Evolutionary conservation across 1,284 basidiomycete genomes (phyloP), one percentile per base, ranked within the genome.

Genomic region (Hypsizygus ulmarius): DNA sequence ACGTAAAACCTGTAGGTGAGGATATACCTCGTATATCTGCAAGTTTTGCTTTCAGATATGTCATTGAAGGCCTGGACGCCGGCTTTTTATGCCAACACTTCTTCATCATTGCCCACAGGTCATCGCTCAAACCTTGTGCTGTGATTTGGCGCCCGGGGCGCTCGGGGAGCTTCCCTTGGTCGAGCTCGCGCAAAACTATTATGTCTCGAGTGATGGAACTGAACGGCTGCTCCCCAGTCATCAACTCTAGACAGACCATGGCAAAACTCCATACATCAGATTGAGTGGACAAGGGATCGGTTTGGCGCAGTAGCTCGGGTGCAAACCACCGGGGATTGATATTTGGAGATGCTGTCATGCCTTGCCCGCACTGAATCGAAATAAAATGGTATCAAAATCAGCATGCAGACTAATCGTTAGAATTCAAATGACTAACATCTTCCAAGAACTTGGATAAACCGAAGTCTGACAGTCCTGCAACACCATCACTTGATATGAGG

Each of bases 211-310:
- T 41, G 15, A 67, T 56, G 25, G 64, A 51, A 19, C 50, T 54
- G 55, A 64, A 74, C 10, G 73, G 72, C 15, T 56, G 58, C 21
- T 67, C 59, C 3, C 71, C 71, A 9, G 69, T 72, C 40, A 74
- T 60, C 12, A 76, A 47, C 53, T 76, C 74, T 16, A 75, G 58
- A 47, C 67, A 70, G 5, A 71, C 58, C 69, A 75, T 74, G 12
- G 62, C 72, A 49, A 73, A 72, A 27, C 70, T 71, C 73, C 74
- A 75, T 8, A 74, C 64, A 53, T 75, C 72, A 5, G 69, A 70
- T 33, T 65, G 45, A 12, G 62, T 67, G n/a, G 69, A 69, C 15
- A 61, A 45, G n/a, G 56, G 51, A 21, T 62, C 63, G 40, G 48
- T 56, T 21, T 60, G 48, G 9, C 55, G 58, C 9, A 70, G 42